Base-by-base conservation (phyloP, 2,329 filamentous ascomycete species). In the Apiospora rasikravindrae region DNA sequence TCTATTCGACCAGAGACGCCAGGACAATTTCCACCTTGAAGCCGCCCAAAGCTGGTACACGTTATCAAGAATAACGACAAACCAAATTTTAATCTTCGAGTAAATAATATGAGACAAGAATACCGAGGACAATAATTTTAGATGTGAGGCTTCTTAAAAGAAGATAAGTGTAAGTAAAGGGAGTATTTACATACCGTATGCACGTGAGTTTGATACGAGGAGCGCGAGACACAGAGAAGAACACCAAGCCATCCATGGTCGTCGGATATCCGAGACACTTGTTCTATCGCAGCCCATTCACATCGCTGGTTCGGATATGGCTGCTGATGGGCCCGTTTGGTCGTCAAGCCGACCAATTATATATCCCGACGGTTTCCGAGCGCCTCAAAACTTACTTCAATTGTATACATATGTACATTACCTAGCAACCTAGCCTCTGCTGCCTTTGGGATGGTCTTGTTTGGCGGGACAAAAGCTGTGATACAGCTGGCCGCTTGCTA, bases 331-430 rank as follows among this genome's bases (percentile, higher is more conserved):
- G 29, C 33, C 33, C 33, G 19, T 29, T 22, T 22, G 4, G 53
- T 37, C 29, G 26, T 57, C 16, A 57, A 61, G 29, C 29, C 53
- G 33, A 22, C 53, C 29, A 6, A 37, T 33, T 61, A 33, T 61
- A 57, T 57, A 61, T 61, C 53, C 53, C 53, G 53, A 37, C 53
- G 53, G 53, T 37, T 61, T 22, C 53, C 53, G 53, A 13, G 26
- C 53, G 53, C 53, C 53, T 61, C 53, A 10, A 10, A 33, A 37
- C 26, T 61, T 33, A 37, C 6, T 61, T 29, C 19, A 6, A 37
- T 37, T 5, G 29, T 37, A 22, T 61, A 37, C 53, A n/a, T 5
- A 16, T 37, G 10, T 61, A 37, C 53, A n/a, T 33, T 4, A 37
- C 29, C 53, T 37, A 61, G 53, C 53, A 1, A 61, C 16, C 53